Percentiles rank a stretch among this genome's conserved stretches.
These are phyloP conservation scores for Neospermospora avenae DNA, from an alignment of 2,329 filamentous ascomycete genomes.

Conservation along the genomic window DNA sequence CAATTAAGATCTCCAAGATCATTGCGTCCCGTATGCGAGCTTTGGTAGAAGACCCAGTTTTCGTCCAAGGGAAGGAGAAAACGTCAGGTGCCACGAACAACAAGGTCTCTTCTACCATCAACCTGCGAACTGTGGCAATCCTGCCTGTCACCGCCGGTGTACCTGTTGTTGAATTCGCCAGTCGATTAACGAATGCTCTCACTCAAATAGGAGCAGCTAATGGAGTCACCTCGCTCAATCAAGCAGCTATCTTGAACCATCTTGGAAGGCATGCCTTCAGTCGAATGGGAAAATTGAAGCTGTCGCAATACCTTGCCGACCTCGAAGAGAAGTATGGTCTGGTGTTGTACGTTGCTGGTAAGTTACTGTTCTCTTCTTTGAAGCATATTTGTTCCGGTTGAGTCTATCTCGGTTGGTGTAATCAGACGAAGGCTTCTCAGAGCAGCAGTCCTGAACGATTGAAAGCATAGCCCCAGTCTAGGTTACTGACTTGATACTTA, in stretches of 20 bases:
- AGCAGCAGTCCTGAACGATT: conserved; percentile 14
- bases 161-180: conserved; percentile 93
- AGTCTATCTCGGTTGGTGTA: conserved; percentile 39
- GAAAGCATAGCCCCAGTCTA: background rate
- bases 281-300: conserved; percentile 92
- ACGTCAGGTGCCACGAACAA: conserved; percentile 57
- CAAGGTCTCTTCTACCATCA: conserved; percentile 79
- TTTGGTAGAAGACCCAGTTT: conserved; percentile 76
- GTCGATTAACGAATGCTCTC: conserved; percentile 80
- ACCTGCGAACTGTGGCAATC: conserved; percentile 88
- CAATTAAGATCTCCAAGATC: conserved; percentile 98
- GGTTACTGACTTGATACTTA: conserved; percentile 35
- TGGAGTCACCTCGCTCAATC: conserved; percentile 87
- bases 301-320: conserved; percentile 94
- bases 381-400: too few relatives aligned
- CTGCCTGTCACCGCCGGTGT: conserved; percentile 88
- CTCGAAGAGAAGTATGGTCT: conserved; percentile 96
- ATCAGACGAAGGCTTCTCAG: conserved; percentile 27
- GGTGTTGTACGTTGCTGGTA: conserved; percentile 86
- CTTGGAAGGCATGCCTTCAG: conserved; percentile 95
- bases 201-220: conserved; percentile 86
- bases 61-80: conserved; percentile 62
- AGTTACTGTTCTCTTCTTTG: conserved; percentile 33
- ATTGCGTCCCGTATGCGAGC: conserved; percentile 93
- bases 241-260: conserved; percentile 91